Base-by-base conservation (phyloP, 106 monocot genomes). In the Allium sativum region DNA sequence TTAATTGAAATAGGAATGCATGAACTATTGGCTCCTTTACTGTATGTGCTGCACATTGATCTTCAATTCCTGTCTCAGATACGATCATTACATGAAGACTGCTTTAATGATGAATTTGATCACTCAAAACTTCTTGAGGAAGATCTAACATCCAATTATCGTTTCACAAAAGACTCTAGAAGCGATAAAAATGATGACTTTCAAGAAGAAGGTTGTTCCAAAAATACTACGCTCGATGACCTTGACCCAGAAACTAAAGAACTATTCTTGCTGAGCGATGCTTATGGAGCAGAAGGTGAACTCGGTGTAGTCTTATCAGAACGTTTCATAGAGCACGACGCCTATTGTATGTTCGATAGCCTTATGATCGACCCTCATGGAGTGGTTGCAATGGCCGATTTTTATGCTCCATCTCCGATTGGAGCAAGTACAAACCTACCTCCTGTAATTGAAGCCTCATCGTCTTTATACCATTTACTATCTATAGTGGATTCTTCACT, bases 211-310 rank as follows among this genome's bases (percentile, higher is more conserved):
- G 43, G 41, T 11, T 18, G 46, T 14, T 42, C 53, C 47, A 90
- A 70, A 76, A 16, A 57, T 45, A 72, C 66, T 66, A 82, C 64
- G 56, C 64, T 84, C 21, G 81, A 74, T 68, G 90, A 95, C 5
- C 81, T 95, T 21, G 86, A 90, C 66, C 75, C 70, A 14, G 79
- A 87, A 10, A 84, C 79, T n/a, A 95, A 74, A 69, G 74, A 90
- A 19, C 67, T 84, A 31, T 65, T 90, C 64, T 75, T 90, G 53
- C 21, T 90, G 45, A 87, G 75, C 63, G 95, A 95, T 79, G 71
- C 86, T 12, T 95, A 95, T 77, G 95, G 95, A 50, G 84, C 90
- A 21, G 90, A 95, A 65, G 95, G 95, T 8, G 95, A 95, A 63
- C 65, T 95, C 16, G 95, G 95, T 42, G 65, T 87, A 61, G 62